A percentile compares a stretch with the other conserved stretches of the same genome.
phyloP scores from a whole-genome alignment of 176 grass and related monocot species.

The Avena eriantha region DNA sequence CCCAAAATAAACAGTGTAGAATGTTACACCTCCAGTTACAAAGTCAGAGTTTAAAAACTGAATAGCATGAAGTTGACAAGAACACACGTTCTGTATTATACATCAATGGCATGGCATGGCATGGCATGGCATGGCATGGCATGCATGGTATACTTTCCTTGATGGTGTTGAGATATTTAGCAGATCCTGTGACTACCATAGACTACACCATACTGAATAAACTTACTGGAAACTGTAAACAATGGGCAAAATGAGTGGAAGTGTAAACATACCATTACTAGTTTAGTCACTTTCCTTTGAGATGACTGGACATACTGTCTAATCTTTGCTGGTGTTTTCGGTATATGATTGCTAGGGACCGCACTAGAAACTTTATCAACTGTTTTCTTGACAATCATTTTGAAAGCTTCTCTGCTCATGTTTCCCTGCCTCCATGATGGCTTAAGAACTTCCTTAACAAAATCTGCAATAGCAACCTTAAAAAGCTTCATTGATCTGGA shows the following conservation, averaged over 20 bases:
- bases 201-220: not conserved
- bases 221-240: constrained; percentile 30
- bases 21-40: constrained; percentile 1
- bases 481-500: constrained; percentile 91
- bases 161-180: constrained; percentile 27
- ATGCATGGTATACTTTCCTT: constrained; percentile 3
- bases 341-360: constrained; percentile 77
- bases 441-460: constrained; percentile 96
- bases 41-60: constrained; percentile 23
- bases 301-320: constrained; percentile 85
- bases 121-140: not conserved
- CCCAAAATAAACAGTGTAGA: constrained; percentile 9
- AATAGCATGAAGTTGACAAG: constrained; percentile 31
- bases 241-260: constrained; percentile 41
- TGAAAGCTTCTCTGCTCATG: constrained; percentile 96
- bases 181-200: not conserved
- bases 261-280: constrained; percentile 87
- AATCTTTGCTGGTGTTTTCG: constrained; percentile 84
- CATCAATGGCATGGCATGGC: constrained; percentile 28
- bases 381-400: constrained; percentile 97
- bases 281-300: constrained; percentile 90
- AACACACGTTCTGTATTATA: constrained; percentile 6
- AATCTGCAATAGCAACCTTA: constrained; percentile 88
- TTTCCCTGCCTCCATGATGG: constrained; percentile 97
- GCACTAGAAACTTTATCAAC: constrained; percentile 95